Conservation (phyloP, 2,329 filamentous ascomycete species). For the Colletotrichum cereale region DNA sequence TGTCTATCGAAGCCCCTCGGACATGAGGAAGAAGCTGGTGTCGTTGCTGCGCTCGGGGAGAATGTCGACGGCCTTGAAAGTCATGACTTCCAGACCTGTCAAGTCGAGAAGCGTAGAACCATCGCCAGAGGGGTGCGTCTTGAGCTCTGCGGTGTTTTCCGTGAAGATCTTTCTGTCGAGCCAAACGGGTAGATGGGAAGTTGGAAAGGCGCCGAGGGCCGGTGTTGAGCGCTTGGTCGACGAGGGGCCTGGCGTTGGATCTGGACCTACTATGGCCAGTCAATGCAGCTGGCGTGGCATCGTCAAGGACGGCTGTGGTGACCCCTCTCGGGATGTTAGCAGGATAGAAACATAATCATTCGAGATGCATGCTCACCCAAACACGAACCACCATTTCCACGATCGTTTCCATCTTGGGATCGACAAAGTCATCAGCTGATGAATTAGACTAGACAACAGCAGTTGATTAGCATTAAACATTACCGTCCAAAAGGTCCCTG, state of each 20-base stretch:
- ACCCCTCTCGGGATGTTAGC: constrained; percentile 63
- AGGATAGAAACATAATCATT: rapidly evolving
- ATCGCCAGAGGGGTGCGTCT: constrained; percentile 77
- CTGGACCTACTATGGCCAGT: constrained; percentile 80
- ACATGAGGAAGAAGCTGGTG: constrained; percentile 88
- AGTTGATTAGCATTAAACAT: constrained; percentile 1
- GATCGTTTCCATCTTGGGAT: constrained; percentile 89
- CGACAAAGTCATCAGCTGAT: constrained; percentile 78
- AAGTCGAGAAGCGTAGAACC: constrained; percentile 76
- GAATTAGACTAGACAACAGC: constrained; percentile 80
- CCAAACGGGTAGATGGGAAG: constrained; percentile 84
- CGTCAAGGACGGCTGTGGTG: constrained; percentile 82
- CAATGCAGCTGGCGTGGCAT: constrained; percentile 84
- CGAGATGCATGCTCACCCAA: constrained; percentile 62
- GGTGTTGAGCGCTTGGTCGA: constrained; percentile 82
- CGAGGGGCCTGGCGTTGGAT: constrained; percentile 75
- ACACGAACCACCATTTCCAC: constrained; percentile 83
- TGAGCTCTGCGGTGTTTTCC: constrained; percentile 73
- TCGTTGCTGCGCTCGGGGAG: constrained; percentile 74
- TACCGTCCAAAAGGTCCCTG: not conserved
- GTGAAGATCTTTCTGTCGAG: constrained; percentile 86
- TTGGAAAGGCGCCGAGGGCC: constrained; percentile 83
- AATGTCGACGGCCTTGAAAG: constrained; percentile 85
- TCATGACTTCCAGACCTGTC: constrained; percentile 90
- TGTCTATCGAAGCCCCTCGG: constrained; percentile 87